Base-by-base conservation (phyloP, 1,284 basidiomycete genomes). In the Flammula alnicola region DNA sequence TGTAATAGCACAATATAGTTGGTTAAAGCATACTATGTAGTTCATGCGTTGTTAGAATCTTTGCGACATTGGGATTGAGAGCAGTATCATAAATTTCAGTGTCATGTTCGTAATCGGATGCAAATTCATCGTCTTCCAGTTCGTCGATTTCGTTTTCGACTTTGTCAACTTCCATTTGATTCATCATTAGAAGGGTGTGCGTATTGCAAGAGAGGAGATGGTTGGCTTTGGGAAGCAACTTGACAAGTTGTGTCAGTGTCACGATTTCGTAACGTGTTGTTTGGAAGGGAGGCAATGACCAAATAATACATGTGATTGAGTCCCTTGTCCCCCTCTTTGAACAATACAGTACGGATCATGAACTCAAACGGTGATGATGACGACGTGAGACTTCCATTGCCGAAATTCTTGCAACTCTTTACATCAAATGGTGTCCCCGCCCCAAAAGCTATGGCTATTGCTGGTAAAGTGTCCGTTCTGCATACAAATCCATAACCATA, bases 331-430 rank as follows among this genome's bases (percentile, higher is more conserved):
- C n/a, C n/a, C n/a, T n/a, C n/a, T n/a, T n/a, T n/a, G n/a, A n/a
- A n/a, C n/a, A n/a, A n/a, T n/a, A n/a, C n/a, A n/a, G n/a, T n/a
- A n/a, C n/a, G n/a, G n/a, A n/a, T n/a, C 20, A 40, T 40, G 38
- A 27, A 36, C 3, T 3, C 43, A 20, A 17, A 14, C 29, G 16
- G 29, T 27, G 19, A 47, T 22, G 32, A n/a, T 53, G 47, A 58
- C 37, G 57, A 62, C n/a, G n/a, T n/a, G 47, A 86, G 83, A 52
- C 72, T 94, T 7, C 68, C 86, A 14, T 65, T 95, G 4, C 86
- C 86, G 10, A 76, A 77, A 20, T 95, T 91, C 69, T 73, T 95
- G 10, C 88, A 91, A 66, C 59, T 89, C 9, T 71, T 94, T 9
- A 83, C 86, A 1, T 72, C 68, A 36, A 80, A 82, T 52, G 78